Conservation (phyloP, 2,329 filamentous ascomycete genomes). For the Fusarium pseudonygamai region DNA sequence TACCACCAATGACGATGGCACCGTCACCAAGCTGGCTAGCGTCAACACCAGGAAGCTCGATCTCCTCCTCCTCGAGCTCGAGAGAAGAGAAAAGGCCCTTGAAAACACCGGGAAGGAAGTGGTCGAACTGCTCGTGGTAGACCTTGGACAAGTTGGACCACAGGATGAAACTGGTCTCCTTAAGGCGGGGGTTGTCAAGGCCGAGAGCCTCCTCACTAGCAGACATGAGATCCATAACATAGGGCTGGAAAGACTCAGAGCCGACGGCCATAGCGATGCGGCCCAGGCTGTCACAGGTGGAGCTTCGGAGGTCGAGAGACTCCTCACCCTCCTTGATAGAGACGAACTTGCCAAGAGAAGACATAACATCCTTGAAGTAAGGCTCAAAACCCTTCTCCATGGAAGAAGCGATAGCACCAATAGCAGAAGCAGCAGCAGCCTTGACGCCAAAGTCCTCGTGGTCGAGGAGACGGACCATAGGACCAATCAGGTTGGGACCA, state of each 20-base stretch:
- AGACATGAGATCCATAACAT: slow-evolving; percentile 88
- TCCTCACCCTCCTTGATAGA: slow-evolving; percentile 89
- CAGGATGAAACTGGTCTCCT: slow-evolving; percentile 96
- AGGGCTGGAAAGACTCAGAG: slow-evolving; percentile 85
- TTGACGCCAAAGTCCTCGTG: slow-evolving; percentile 91
- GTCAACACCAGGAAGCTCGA: slow-evolving; percentile 73
- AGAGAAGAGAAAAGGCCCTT: slow-evolving; percentile 85
- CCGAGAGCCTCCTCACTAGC: slow-evolving; percentile 90
- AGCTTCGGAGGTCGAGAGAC: slow-evolving; percentile 87
- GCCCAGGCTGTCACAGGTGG: slow-evolving; percentile 91
- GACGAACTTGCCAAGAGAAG: slow-evolving; percentile 84
- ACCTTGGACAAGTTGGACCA: slow-evolving; percentile 96
- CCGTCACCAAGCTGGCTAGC: slow-evolving; percentile 74
- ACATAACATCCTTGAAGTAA: slow-evolving; percentile 93
- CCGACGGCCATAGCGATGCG: slow-evolving; percentile 93
- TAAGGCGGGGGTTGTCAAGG: slow-evolving; percentile 88
- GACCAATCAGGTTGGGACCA: slow-evolving; percentile 81
- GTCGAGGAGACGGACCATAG: slow-evolving; percentile 83
- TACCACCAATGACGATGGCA: slow-evolving; percentile 80
- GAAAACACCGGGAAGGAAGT: slow-evolving; percentile 81
- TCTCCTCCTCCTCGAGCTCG: slow-evolving; percentile 88
- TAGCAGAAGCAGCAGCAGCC: slow-evolving; percentile 85
- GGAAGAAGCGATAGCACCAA: slow-evolving; percentile 89
- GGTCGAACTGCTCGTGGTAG: slow-evolving; percentile 83
- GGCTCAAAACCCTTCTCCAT: slow-evolving; percentile 85